Evolutionary conservation across 345 rosid species (phyloP).

Genomic region (Turritis glabra): DNA sequence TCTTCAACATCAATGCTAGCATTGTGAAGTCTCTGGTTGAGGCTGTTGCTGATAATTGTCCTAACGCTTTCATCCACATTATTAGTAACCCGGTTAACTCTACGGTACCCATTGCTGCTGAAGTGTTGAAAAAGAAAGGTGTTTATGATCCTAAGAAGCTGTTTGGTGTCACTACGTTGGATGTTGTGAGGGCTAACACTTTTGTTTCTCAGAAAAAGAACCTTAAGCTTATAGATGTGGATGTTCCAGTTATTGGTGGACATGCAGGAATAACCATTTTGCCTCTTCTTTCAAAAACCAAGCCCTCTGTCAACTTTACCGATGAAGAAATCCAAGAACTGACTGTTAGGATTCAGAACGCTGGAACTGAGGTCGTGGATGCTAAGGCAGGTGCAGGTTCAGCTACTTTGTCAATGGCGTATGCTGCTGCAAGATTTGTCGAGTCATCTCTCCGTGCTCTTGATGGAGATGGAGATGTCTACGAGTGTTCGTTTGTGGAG

Average conservation of each 20-base stretch:
- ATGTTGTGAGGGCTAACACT: slow-evolving; percentile 91
- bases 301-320: slow-evolving; percentile 66
- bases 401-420: slow-evolving; percentile 96
- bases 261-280: slow-evolving; percentile 94
- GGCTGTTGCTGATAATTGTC: slow-evolving; percentile 89
- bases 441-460: slow-evolving; percentile 96
- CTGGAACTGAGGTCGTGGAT: slow-evolving; percentile 95
- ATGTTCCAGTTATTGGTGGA: slow-evolving; percentile 94
- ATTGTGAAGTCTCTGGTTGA: slow-evolving; percentile 80
- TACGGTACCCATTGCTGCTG: slow-evolving; percentile 89
- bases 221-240: slow-evolving; percentile 86
- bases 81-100: slow-evolving; percentile 98
- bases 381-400: slow-evolving; percentile 98
- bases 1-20: slow-evolving; percentile 86
- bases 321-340: slow-evolving; percentile 74
- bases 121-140: slow-evolving; percentile 82
- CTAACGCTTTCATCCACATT: slow-evolving; percentile 83
- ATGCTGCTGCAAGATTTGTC: slow-evolving; percentile 93
- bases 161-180: slow-evolving; percentile 89
- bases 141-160: slow-evolving; percentile 90
- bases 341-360: slow-evolving; percentile 89
- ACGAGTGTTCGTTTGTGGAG: slow-evolving; percentile 80
- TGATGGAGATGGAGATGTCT: slow-evolving; percentile 86
- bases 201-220: slow-evolving; percentile 88
- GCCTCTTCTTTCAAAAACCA: slow-evolving; percentile 82